Evolutionary conservation across 768 basidiomycete species (phyloP), one percentile per base, ranked within the genome.

Genomic region (Tricholomella constricta): DNA sequence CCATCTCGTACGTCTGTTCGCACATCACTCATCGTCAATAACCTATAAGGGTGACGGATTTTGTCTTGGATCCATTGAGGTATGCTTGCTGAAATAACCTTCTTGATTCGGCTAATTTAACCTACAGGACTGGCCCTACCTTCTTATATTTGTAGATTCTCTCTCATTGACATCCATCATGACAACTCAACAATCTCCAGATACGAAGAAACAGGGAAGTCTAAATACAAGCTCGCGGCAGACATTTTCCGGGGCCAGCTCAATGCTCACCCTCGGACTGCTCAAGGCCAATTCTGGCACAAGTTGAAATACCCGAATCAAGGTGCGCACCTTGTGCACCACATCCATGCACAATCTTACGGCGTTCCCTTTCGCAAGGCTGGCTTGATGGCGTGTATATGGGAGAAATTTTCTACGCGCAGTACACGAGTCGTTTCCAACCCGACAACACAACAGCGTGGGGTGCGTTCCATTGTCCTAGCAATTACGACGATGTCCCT

Each of bases 371-470:
- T 23, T 5, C 40, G n/a, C 1, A 35, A 77, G 76, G 74, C 2
- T 78, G 75, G 75, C 66, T 77, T 10, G 74, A 77, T 51, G 76
- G 77, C 3, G 68, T 77, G 9, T 78, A 78, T 62, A 78, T 78
- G 76, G 75, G 74, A 11, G 74, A 75, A 22, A 58, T 76, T 2
- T 78, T 77, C 59, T 77, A 78, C 56, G 71, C 75, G 1, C 62
- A 67, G 46, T 78, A 78, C 58, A 73, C 71, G 1, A 55, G 68
- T 19, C 53, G 46, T 20, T 72, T 77, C 55, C 69, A 78, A 41
- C 55, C 65, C 1, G 57, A 45, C 15, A 77, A 77, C 51, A 34
- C 50, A 7, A 70, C 73, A 6, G 76, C 76, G 4, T 78, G 72
- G 71, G 61, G 73, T 73, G 54, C 8, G 69, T 67, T 12, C 6